A percentile compares a stretch with the other conserved stretches of the same genome.
Evolutionary conservation across 805 yeast genomes (phyloP).

Genomic region (Torulaspora delbrueckii): DNA sequence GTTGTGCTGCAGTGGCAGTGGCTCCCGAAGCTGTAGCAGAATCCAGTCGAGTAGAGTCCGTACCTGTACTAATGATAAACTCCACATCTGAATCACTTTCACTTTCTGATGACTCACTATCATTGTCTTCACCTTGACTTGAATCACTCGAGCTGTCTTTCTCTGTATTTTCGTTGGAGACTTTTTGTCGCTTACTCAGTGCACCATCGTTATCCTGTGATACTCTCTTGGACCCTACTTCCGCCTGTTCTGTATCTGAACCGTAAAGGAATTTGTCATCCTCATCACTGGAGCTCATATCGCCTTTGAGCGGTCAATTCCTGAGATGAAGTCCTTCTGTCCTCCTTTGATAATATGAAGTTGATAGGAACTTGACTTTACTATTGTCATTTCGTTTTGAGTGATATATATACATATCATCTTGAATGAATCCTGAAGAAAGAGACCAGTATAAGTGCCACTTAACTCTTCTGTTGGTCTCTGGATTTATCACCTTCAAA

Average conservation of each 20-base stretch:
- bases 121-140: slow-evolving; percentile 42
- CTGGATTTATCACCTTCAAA: too few relatives aligned
- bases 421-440: not conserved
- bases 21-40: slow-evolving; percentile 21
- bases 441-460: not conserved
- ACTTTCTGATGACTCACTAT: slow-evolving; percentile 41
- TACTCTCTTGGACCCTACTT: slow-evolving; percentile 20
- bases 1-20: slow-evolving; percentile 12
- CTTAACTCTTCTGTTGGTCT: too few relatives aligned
- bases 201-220: slow-evolving; percentile 13
- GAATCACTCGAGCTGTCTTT: slow-evolving; percentile 16
- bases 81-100: slow-evolving; percentile 68
- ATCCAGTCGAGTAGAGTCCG: slow-evolving; percentile 27
- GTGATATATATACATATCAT: not conserved
- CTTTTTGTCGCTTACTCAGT: slow-evolving; percentile 10
- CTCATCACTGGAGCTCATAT: slow-evolving; percentile 32
- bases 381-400: not conserved
- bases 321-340: too few relatives aligned
- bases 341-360: too few relatives aligned
- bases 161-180: slow-evolving; percentile 16
- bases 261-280: slow-evolving; percentile 37
- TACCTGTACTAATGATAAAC: slow-evolving; percentile 61
- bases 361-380: not conserved
- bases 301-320: not conserved
- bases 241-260: slow-evolving; percentile 27